Evolutionary conservation across 2,329 filamentous ascomycete species (phyloP).

Genomic region (Zasmidium cellare): DNA sequence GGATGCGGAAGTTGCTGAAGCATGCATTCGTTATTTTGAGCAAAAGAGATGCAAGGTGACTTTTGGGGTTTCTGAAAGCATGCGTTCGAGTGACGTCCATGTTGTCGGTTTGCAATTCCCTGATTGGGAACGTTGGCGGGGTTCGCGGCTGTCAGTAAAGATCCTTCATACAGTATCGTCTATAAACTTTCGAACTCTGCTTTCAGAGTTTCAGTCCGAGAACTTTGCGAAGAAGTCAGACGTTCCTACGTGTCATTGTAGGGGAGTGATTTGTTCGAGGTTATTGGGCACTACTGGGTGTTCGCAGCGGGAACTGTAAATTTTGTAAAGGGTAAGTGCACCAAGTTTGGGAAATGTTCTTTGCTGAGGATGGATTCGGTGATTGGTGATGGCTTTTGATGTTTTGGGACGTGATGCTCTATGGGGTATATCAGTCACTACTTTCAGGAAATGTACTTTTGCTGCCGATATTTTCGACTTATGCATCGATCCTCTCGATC

Average conservation of each 20-base stretch:
- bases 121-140: too few species aligned
- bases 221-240: background rate
- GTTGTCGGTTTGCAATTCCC: too few species aligned
- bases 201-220: background rate
- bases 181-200: background rate
- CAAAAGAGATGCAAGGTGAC: too few species aligned
- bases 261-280: background rate
- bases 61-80: too few species aligned
- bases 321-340: background rate
- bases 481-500: slow-evolving; percentile 60
- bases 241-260: background rate
- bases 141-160: too few species aligned
- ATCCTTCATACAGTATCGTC: too few species aligned
- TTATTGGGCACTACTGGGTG: background rate
- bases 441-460: background rate
- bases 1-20: too few species aligned
- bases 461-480: background rate
- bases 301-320: background rate
- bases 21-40: too few species aligned
- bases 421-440: background rate
- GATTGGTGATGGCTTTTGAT: background rate
- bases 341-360: background rate
- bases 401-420: background rate
- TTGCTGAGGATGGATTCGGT: background rate
- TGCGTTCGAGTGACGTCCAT: too few species aligned